Evolutionary conservation across 2,329 filamentous ascomycete species (phyloP).

Genomic region (Sporothrix globosa): DNA sequence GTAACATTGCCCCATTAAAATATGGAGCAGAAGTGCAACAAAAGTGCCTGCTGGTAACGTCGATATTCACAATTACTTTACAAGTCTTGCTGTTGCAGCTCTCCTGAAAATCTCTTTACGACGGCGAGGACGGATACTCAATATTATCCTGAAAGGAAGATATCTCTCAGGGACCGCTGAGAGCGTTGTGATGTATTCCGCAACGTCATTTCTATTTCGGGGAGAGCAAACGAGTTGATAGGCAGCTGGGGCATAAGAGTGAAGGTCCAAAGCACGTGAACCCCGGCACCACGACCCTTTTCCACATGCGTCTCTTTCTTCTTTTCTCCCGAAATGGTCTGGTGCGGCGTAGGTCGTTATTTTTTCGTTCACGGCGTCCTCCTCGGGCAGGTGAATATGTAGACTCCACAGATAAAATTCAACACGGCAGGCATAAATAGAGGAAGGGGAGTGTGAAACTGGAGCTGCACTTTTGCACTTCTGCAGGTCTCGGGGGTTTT

Average conservation of each 20-base stretch:
- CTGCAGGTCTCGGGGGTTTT: neutral
- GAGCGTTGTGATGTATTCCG: neutral
- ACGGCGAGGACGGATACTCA: too few relatives aligned
- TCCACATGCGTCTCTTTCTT: neutral
- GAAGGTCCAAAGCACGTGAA: neutral
- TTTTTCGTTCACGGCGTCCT: neutral
- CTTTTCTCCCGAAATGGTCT: neutral
- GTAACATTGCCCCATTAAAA: neutral
- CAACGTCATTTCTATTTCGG: neutral
- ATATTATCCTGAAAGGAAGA: neutral
- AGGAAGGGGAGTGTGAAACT: neutral
- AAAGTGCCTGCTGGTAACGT: neutral
- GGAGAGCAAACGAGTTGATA: neutral
- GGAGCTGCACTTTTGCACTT: slow-evolving; percentile 2
- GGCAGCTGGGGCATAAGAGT: neutral
- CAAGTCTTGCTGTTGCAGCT: slow-evolving; percentile 8
- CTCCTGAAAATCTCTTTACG: slow-evolving; percentile 8
- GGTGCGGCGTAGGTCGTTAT: neutral
- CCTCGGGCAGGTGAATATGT: neutral
- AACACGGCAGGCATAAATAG: neutral
- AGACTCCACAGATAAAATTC: neutral
- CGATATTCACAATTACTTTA: neutral
- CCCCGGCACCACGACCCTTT: neutral
- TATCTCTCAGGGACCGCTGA: neutral
- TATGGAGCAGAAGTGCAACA: neutral